Evolutionary conservation across 805 yeast genomes (phyloP), one percentile per base, ranked within the genome.

Genomic region (Ogataea populi-albae): DNA sequence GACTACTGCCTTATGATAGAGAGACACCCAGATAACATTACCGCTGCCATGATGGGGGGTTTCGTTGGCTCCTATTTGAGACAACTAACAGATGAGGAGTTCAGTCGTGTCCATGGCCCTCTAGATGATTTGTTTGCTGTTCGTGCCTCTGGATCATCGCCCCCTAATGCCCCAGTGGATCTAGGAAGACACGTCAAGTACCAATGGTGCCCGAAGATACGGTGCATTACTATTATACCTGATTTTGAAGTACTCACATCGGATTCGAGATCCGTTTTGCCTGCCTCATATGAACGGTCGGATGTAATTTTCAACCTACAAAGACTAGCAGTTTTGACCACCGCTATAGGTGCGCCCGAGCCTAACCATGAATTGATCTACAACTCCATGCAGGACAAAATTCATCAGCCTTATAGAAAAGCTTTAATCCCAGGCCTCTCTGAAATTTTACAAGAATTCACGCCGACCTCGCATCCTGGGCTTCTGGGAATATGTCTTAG

Each of bases 41-140:
- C 96, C 9, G 98, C 98, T 21, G 96, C 98, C 23, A 87, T 93
- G 96, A 83, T 89, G 81, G 98, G 98, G 41, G 97, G 98, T 1
- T 93, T 93, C 61, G 96, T 89, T 26, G 98, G 98, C 28, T 87
- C 96, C 4, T 93, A 84, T 62, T 72, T 93, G 55, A 77, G 95
- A 52, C 94, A 86, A 44, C 66, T 93, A 40, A 68, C 79, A 22
- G 78, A 80, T 3, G 73, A 76, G 26, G 97, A 89, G 47, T 70
- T 73, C 46, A 79, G 71, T 40, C 75, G 85, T 35, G 83, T 85
- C 46, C 88, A 82, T 57, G 84, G 87, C 37, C 96, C 97, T 26
- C 68, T 93, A 38, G 79, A 85, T 36, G 85, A 82, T 49, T 88
- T 93, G 4, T 70, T 93, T 45, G 94, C 95, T 18, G 81, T 77